Percentiles rank a stretch among this genome's conserved stretches.
Evolutionary conservation across 1,139 yeast species (phyloP).

Genomic region (Candida neerlandica): DNA sequence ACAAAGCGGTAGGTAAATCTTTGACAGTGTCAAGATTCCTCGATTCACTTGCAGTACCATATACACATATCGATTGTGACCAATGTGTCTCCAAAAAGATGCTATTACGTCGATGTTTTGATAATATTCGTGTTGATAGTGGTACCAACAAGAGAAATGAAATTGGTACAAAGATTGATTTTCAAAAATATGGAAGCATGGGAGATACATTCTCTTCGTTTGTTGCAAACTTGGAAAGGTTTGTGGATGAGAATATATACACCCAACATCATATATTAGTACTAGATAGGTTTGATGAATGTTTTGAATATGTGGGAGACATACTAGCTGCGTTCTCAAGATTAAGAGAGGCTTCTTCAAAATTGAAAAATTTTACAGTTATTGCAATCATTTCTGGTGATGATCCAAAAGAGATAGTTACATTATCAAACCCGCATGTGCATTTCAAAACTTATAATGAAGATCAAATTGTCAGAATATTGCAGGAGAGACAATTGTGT

Average conservation of each 20-base stretch:
- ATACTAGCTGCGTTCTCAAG: constrained; percentile 50
- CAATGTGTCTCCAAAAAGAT: constrained; percentile 42
- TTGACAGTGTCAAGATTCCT: constrained; percentile 32
- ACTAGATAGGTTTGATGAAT: constrained; percentile 59
- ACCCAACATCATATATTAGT: constrained; percentile 51
- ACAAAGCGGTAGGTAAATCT: constrained; percentile 45
- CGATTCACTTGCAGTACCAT: constrained; percentile 23
- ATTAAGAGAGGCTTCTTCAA: constrained; percentile 42
- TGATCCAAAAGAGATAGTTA: constrained; percentile 50
- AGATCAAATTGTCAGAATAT: constrained; percentile 40
- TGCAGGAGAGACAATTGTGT: constrained; percentile 31
- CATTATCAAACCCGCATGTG: constrained; percentile 53
- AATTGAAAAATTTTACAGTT: constrained; percentile 31
- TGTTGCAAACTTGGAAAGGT: constrained; percentile 40
- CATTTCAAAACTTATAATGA: constrained; percentile 50
- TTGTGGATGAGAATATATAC: constrained; percentile 34
- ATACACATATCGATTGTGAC: constrained; percentile 39
- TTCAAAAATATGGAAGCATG: constrained; percentile 20
- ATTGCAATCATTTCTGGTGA: constrained; percentile 40
- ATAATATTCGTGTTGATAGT: constrained; percentile 31
- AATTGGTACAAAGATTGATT: constrained; percentile 14
- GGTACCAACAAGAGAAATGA: constrained; percentile 24
- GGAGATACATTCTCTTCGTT: constrained; percentile 55
- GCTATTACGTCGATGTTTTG: constrained; percentile 41
- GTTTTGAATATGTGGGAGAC: constrained; percentile 51